Percentiles rank a stretch among this genome's conserved stretches.
Evolutionary conservation across 495 filamentous ascomycete species (phyloP).

Genomic region (Penicillium malachiteum): DNA sequence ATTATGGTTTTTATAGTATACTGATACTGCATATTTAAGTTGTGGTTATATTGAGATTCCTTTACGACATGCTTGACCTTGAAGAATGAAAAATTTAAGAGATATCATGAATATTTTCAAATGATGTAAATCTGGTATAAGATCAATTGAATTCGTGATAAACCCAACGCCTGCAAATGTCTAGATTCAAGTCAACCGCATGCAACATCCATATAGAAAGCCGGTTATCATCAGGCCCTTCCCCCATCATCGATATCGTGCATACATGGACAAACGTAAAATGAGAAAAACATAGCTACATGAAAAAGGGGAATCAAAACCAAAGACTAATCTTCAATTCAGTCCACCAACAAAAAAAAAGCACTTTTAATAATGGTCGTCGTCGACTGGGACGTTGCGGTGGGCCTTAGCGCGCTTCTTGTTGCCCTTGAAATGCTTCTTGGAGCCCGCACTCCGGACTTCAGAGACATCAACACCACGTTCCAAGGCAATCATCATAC

Average conservation of each 20-base stretch:
- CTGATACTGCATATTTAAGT: too few species aligned
- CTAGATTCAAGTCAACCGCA: slow-evolving; percentile 13
- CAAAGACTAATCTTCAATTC: slow-evolving; percentile 1
- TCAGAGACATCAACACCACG: slow-evolving; percentile 82
- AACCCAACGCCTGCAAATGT: slow-evolving; percentile 25
- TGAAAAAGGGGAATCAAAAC: slow-evolving; percentile 11
- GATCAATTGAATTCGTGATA: slow-evolving; percentile 13
- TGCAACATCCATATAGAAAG: slow-evolving; percentile 22
- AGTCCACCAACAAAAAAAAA: slow-evolving; percentile 19
- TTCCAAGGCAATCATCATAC: slow-evolving; percentile 80
- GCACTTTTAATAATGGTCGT: slow-evolving; percentile 40
- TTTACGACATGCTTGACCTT: not conserved
- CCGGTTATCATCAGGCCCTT: slow-evolving; percentile 9
- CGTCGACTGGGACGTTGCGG: slow-evolving; percentile 37
- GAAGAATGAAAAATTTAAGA: not conserved
- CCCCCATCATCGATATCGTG: slow-evolving; percentile 7
- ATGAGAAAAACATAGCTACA: slow-evolving; percentile 11
- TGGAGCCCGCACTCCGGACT: slow-evolving; percentile 62
- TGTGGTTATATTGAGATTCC: too few species aligned
- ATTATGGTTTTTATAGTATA: too few species aligned
- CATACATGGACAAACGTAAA: slow-evolving; percentile 9
- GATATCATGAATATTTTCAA: not conserved
- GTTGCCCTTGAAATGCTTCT: slow-evolving; percentile 94
- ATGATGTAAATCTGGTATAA: not conserved
- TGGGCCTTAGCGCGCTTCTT: slow-evolving; percentile 65